These are phyloP conservation scores for Leishmania aethiopica DNA, from an alignment of 208 protist species.

Conservation along the genomic window DNA sequence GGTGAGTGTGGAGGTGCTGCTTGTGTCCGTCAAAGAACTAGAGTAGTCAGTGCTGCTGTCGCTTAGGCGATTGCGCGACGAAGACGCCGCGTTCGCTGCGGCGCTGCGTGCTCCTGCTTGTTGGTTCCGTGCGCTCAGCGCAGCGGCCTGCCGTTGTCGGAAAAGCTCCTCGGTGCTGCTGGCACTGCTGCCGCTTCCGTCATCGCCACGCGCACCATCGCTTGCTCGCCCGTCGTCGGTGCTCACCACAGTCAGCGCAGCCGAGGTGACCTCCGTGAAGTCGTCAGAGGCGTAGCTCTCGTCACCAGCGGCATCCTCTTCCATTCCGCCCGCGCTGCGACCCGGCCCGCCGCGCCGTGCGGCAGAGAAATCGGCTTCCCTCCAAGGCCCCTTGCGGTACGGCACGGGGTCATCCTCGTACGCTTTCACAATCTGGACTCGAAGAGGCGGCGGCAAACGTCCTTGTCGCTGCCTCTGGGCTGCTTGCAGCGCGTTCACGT, in stretches of 20 bases:
- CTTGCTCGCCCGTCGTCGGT: constrained; percentile 3
- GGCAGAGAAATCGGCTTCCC: constrained; percentile 20
- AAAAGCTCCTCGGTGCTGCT: constrained; percentile 51
- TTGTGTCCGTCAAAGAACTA: constrained; percentile 1
- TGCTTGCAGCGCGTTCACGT: constrained; percentile 17
- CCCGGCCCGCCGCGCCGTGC: not conserved
- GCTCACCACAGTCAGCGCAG: not conserved
- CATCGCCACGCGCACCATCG: not conserved
- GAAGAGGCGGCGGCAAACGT: constrained; percentile 7
- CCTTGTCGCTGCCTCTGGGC: not conserved
- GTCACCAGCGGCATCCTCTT: not conserved
- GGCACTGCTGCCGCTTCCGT: constrained; percentile 22
- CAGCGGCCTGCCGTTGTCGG: constrained; percentile 31
- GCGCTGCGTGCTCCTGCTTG: not conserved
- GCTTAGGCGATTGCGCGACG: not conserved
- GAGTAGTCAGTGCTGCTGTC: constrained; percentile 2
- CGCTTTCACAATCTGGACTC: constrained; percentile 59
- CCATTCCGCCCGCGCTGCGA: not conserved
- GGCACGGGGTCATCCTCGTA: constrained; percentile 60
- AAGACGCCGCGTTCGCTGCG: not conserved
- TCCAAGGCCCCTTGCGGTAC: constrained; percentile 59
- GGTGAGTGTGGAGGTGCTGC: not conserved
- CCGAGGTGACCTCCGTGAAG: constrained; percentile 13
- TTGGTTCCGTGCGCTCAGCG: constrained; percentile 23
- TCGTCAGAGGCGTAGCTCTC: constrained; percentile 20